Conservation (phyloP, 2,329 filamentous ascomycete genomes). For the Nemania sp. region DNA sequence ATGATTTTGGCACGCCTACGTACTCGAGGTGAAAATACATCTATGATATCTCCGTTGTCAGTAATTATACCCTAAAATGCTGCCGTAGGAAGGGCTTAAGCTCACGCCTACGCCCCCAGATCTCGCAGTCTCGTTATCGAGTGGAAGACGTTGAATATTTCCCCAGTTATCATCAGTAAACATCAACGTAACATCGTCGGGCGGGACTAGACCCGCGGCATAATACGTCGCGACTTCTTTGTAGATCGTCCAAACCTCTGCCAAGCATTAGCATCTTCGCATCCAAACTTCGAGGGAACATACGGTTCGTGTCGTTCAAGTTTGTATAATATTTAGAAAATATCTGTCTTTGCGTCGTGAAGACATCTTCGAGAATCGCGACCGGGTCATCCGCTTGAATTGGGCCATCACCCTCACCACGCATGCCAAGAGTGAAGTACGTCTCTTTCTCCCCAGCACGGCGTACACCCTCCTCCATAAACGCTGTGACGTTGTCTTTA, state of each 20-base stretch:
- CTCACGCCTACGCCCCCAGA: conserved; percentile 63
- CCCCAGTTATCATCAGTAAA: conserved; percentile 74
- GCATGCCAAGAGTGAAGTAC: conserved; percentile 62
- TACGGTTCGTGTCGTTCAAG: conserved; percentile 47
- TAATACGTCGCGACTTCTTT: conserved; percentile 69
- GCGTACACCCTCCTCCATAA: conserved; percentile 59
- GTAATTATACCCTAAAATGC: background rate
- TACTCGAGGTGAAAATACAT: conserved; percentile 63
- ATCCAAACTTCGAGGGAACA: conserved; percentile 25
- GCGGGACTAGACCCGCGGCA: conserved; percentile 40
- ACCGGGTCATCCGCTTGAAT: conserved; percentile 28
- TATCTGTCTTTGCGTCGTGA: conserved; percentile 57
- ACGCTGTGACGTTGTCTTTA: conserved; percentile 55
- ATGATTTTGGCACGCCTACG: conserved; percentile 51
- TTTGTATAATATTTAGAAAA: conserved; percentile 54
- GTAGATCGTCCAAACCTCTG: conserved; percentile 66
- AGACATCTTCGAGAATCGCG: conserved; percentile 49
- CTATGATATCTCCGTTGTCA: conserved; percentile 11
- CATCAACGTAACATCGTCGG: conserved; percentile 68
- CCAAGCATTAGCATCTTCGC: background rate
- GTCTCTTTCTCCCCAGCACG: conserved; percentile 60
- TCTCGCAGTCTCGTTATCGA: conserved; percentile 61
- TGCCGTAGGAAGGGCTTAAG: background rate
- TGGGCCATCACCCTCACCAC: conserved; percentile 42
- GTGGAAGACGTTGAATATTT: conserved; percentile 64